Conservation (phyloP, 306 rosid species). For the Glycine soja region DNA sequence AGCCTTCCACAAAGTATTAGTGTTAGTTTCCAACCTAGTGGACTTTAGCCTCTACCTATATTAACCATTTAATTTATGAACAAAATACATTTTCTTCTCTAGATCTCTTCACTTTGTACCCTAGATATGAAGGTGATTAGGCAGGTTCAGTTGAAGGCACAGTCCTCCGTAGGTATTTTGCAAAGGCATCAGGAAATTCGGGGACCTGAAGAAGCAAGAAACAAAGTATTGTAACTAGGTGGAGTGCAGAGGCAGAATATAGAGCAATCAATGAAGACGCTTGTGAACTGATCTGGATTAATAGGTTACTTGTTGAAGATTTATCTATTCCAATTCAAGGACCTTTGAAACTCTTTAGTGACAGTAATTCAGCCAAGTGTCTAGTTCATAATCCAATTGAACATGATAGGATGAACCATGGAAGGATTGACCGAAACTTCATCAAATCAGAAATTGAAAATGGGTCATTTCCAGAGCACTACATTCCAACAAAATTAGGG, state of each 20-base stretch:
- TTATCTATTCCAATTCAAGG: background rate
- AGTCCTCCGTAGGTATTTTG: background rate
- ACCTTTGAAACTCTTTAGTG: slow-evolving; percentile 14
- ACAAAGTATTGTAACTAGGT: background rate
- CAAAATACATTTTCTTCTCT: slow-evolving; percentile 4
- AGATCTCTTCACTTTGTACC: slow-evolving; percentile 10
- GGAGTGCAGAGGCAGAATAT: background rate
- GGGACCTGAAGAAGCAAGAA: background rate
- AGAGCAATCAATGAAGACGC: background rate
- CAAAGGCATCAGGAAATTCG: background rate
- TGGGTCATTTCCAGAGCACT: background rate
- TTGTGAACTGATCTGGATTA: background rate
- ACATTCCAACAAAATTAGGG: background rate
- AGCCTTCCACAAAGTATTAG: background rate
- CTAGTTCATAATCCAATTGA: background rate
- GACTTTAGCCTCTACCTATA: slow-evolving; percentile 27
- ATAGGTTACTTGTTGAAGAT: background rate
- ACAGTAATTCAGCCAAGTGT: background rate
- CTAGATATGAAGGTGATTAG: background rate
- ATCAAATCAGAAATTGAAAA: background rate
- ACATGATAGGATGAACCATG: background rate
- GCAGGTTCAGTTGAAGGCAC: background rate
- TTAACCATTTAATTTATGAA: slow-evolving; percentile 18
- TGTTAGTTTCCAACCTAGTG: slow-evolving; percentile 8
- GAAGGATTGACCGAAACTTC: background rate